Evolutionary conservation across 2,329 filamentous ascomycete genomes (phyloP).

Genomic region (Hymenoscyphus fructigenus): DNA sequence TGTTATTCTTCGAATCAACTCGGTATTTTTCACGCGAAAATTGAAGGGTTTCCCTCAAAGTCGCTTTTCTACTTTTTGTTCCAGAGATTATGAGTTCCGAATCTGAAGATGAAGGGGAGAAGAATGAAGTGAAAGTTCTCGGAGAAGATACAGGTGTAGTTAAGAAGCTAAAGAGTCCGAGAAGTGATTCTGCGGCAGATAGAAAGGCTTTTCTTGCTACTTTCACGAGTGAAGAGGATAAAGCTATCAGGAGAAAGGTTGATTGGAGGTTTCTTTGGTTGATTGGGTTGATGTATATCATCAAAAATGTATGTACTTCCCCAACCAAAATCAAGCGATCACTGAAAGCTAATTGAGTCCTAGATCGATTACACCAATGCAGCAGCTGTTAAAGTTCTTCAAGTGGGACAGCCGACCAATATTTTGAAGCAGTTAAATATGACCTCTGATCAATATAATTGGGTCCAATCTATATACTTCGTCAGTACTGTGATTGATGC

Average conservation of each 20-base stretch:
- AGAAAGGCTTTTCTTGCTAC: constrained; percentile 38
- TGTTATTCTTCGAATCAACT: too few species aligned
- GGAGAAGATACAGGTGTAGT: background rate
- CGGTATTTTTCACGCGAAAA: too few species aligned
- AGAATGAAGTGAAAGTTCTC: constrained; percentile 9
- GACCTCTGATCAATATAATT: constrained; percentile 44
- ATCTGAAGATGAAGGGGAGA: constrained; percentile 14
- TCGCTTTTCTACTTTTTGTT: too few species aligned
- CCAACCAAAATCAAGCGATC: too few species aligned
- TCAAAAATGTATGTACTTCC: constrained; percentile 43
- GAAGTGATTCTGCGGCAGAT: constrained; percentile 19
- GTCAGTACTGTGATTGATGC: too few species aligned
- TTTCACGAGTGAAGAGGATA: constrained; percentile 42
- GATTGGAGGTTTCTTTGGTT: constrained; percentile 40
- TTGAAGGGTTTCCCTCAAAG: too few species aligned
- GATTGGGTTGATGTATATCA: constrained; percentile 43
- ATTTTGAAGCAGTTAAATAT: constrained; percentile 42
- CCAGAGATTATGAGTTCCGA: constrained; percentile 4
- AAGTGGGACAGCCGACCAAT: constrained; percentile 41
- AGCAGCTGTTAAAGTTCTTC: constrained; percentile 43
- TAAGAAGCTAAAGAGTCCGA: constrained; percentile 13
- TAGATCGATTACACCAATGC: constrained; percentile 43
- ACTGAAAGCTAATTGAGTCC: background rate
- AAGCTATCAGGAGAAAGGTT: constrained; percentile 42
- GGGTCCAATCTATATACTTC: constrained; percentile 42